These are phyloP conservation scores for Xylaria grammica DNA, from an alignment of 495 filamentous ascomycete genomes.

Conservation along the genomic window DNA sequence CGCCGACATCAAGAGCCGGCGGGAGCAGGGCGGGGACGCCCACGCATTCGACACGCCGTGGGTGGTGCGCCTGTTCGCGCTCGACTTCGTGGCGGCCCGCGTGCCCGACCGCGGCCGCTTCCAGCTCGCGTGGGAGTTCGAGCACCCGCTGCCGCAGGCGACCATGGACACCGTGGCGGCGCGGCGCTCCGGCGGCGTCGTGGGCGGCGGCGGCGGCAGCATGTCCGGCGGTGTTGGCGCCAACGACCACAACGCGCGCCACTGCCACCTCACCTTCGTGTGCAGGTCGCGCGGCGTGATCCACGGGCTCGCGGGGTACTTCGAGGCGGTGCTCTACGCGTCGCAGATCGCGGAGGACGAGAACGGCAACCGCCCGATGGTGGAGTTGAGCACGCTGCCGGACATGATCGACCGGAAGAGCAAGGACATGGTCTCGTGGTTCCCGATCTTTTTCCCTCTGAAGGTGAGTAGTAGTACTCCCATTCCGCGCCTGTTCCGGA, in stretches of 20 bases:
- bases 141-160: conserved; percentile 57
- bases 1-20: conserved; percentile 72
- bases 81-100: conserved; percentile 75
- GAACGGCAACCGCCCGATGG: conserved; percentile 45
- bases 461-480: conserved; percentile 65
- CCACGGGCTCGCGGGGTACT: conserved; percentile 93
- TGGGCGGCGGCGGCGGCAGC: conserved; percentile 61
- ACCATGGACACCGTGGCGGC: conserved; percentile 52
- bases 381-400: conserved; percentile 92
- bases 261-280: conserved; percentile 74
- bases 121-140: conserved; percentile 73
- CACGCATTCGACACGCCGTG: conserved; percentile 83
- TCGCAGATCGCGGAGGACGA: conserved; percentile 28
- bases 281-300: conserved; percentile 76
- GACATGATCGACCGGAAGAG: conserved; percentile 92
- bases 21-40: conserved; percentile 62
- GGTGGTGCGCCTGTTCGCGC: conserved; percentile 88
- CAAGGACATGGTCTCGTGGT: conserved; percentile 97
- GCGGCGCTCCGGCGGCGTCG: conserved; percentile 61
- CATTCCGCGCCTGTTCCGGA: background rate
- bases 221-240: conserved; percentile 63
- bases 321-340: conserved; percentile 88
- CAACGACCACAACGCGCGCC: conserved; percentile 88
- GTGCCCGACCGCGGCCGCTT: conserved; percentile 62
- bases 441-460: conserved; percentile 95